Percentiles rank a stretch among this genome's conserved stretches.
phyloP scores from a whole-genome alignment of 2,329 filamentous ascomycete genomes.

The Alternaria consortialis region DNA sequence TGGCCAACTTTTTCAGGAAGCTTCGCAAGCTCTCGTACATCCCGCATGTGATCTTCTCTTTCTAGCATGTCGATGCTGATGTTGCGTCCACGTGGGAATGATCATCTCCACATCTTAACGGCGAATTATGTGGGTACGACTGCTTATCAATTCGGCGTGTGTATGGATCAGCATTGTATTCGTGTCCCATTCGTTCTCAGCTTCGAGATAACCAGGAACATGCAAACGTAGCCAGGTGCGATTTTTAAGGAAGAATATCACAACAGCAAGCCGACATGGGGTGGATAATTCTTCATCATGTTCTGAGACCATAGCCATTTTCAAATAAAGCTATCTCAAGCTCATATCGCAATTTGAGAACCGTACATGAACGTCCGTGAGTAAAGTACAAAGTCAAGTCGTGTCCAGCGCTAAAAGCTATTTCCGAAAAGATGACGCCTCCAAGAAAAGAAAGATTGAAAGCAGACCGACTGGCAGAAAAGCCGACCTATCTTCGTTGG shows the following conservation, averaged over 20 bases:
- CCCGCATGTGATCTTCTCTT: neutral
- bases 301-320: conserved; percentile 22
- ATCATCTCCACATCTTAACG: neutral
- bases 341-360: conserved; percentile 24
- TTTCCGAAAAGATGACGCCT: conserved; percentile 25
- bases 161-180: neutral
- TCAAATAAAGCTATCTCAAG: conserved; percentile 28
- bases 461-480: conserved; percentile 19
- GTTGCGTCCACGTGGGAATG: neutral
- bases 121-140: no score
- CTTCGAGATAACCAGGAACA: neutral
- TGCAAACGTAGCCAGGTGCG: neutral
- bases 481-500: conserved; percentile 20
- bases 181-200: neutral
- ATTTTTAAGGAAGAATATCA: neutral
- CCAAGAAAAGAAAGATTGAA: conserved; percentile 27
- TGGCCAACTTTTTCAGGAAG: neutral
- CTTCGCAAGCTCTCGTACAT: neutral
- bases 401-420: conserved; percentile 16
- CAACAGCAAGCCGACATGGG: neutral
- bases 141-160: neutral
- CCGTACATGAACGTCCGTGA: conserved; percentile 19
- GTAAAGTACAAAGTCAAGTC: conserved; percentile 37
- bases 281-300: neutral
- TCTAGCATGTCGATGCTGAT: neutral